Evolutionary conservation across 169 alveolate genomes (phyloP).

Genomic region (Plasmodium inui): DNA sequence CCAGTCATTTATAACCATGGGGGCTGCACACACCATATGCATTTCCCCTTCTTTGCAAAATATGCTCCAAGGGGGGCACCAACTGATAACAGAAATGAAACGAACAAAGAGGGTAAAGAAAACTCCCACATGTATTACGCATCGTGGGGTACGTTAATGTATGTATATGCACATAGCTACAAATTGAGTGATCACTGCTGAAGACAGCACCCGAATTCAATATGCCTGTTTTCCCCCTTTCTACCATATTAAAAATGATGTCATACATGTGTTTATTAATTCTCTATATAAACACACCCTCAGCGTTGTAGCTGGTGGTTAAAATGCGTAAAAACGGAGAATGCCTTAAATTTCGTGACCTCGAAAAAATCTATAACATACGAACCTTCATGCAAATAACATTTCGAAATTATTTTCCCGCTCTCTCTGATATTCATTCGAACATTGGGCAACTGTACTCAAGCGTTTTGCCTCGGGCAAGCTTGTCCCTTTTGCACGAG

Average conservation of each 20-base stretch:
- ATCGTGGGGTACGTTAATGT: neutral
- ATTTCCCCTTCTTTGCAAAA: neutral
- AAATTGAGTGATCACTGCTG: neutral
- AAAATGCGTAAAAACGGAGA: neutral
- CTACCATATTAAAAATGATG: neutral
- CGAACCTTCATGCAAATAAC: neutral
- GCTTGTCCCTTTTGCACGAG: neutral
- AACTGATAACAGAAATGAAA: neutral
- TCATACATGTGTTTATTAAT: neutral
- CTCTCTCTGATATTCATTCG: neutral
- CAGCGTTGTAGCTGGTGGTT: neutral
- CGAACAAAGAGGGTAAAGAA: neutral
- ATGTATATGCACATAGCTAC: neutral
- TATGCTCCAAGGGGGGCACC: neutral
- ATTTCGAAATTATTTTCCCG: neutral
- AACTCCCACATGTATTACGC: neutral
- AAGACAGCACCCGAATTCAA: neutral
- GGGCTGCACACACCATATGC: neutral
- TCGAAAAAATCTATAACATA: neutral
- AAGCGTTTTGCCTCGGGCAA: neutral
- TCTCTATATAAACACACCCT: neutral
- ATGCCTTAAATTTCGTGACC: neutral
- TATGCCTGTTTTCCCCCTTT: neutral
- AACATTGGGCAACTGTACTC: neutral
- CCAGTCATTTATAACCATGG: neutral